Percentiles rank a stretch among this genome's conserved stretches.
These are phyloP conservation scores for Turritis glabra DNA, from an alignment of 345 rosid species.

Conservation along the genomic window DNA sequence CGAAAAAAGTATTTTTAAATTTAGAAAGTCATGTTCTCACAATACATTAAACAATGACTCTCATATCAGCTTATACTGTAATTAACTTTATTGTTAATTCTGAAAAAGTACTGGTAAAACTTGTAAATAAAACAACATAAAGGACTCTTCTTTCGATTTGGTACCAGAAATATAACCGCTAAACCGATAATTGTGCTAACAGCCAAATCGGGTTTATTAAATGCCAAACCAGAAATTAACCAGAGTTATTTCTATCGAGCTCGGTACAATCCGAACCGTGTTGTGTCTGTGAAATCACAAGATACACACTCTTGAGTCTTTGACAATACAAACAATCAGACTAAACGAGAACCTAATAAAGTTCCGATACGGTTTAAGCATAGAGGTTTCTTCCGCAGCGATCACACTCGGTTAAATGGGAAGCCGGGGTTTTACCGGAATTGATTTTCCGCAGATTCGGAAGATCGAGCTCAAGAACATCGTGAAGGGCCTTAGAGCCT, in stretches of 20 bases:
- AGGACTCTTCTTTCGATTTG: background rate
- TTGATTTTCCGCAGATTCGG: conserved; percentile 54
- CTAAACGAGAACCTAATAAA: conserved; percentile 6
- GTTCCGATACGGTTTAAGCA: conserved; percentile 29
- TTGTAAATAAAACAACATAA: background rate
- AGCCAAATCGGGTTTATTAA: conserved; percentile 9
- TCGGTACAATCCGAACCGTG: conserved; percentile 18
- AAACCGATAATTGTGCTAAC: conserved; percentile 2
- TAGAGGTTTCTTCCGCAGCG: conserved; percentile 76
- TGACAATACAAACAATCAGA: background rate
- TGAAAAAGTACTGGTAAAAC: background rate
- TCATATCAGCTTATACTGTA: background rate
- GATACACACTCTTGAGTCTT: background rate
- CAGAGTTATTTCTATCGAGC: background rate
- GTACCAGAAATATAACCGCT: background rate
- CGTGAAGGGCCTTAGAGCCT: conserved; percentile 67
- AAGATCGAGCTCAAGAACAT: conserved; percentile 77
- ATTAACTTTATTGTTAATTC: background rate
- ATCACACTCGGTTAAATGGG: conserved; percentile 54
- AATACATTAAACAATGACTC: background rate
- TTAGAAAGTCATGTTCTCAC: background rate
- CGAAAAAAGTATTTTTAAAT: too few relatives aligned
- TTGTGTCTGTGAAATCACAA: background rate
- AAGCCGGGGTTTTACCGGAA: conserved; percentile 43
- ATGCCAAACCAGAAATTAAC: conserved; percentile 14